Evolutionary conservation across 176 grass and related monocot genomes (phyloP).

Genomic region (Thinopyrum elongatum): DNA sequence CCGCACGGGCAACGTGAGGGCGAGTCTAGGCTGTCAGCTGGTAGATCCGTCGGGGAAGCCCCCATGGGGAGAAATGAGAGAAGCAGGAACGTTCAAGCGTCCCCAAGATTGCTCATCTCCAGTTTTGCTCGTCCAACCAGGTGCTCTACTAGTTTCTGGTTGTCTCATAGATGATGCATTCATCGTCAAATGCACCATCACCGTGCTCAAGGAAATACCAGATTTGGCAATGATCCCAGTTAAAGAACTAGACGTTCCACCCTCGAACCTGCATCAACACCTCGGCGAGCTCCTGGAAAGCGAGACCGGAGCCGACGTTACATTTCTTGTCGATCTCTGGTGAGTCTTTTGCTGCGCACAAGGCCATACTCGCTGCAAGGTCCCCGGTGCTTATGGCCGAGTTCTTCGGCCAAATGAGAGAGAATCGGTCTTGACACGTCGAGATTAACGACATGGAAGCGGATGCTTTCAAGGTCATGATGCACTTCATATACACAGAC

Average conservation of each 20-base stretch:
- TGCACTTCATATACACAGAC: neutral
- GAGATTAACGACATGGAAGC: neutral
- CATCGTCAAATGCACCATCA: neutral
- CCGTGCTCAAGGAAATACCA: neutral
- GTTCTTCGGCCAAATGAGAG: neutral
- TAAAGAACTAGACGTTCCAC: neutral
- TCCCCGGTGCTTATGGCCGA: neutral
- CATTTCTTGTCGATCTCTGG: neutral
- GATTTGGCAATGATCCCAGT: neutral
- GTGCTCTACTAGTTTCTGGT: neutral
- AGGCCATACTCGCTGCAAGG: neutral
- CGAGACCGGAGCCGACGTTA: no score
- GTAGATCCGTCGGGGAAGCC: neutral
- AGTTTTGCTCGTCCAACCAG: neutral
- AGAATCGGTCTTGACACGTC: neutral
- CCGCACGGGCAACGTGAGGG: neutral
- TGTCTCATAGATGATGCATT: neutral
- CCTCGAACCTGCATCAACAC: neutral
- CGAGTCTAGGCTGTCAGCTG: neutral
- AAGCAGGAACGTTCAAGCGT: neutral
- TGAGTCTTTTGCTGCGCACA: conserved; percentile 8
- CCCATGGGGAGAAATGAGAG: neutral
- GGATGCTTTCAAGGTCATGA: neutral
- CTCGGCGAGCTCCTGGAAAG: no score
- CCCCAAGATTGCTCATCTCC: neutral